Base-by-base conservation (phyloP, 169 alveolate genomes). In the Cryptosporidium parvum region DNA sequence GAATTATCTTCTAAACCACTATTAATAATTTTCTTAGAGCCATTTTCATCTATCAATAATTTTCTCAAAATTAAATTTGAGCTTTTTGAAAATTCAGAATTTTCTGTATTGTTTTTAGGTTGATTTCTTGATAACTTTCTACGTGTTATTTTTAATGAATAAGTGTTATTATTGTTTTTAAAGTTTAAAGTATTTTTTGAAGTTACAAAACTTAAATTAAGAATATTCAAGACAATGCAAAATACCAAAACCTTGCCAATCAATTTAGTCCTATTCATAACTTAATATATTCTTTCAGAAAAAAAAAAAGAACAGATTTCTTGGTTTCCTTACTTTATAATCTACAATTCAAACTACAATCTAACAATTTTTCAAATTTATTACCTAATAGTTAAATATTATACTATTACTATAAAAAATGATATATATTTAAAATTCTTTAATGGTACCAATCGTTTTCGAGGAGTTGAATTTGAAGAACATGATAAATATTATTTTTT, bases 101-200 rank as follows among this genome's bases (percentile, higher is more conserved):
- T 10, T 21, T 21, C 12, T 26, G 18, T 10, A 26, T 26, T 26
- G 9, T 56, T 56, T 23, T 23, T 21, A 6, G 56, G 16, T 0
- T 37, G 33, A 16, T 56, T 56, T 37, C 23, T 73, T 31, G 35
- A 12, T 4, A 73, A 56, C 51, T 56, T 73, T 52, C 68, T 73
- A 18, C 68, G 68, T 51, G 35, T 37, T 56, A 73, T 21, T 42
- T 73, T 73, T 18, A 73, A 23, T 29, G 58, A 53, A 42, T 73
- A 73, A 0, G 21, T 23, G 53, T 16, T 14, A 6, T 69, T 71
- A 37, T n/a, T 26, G n/a, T n/a, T 69, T 39, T 39, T 69, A 9
- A 44, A 69, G 37, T 10, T 18, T 16, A 69, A 45, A 6, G 35
- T 18, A 31, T 26, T 56, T 56, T 56, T 26, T 56, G 67, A 23